phyloP scores from a whole-genome alignment of 345 rosid genomes.

The Ceriops zippeliana region DNA sequence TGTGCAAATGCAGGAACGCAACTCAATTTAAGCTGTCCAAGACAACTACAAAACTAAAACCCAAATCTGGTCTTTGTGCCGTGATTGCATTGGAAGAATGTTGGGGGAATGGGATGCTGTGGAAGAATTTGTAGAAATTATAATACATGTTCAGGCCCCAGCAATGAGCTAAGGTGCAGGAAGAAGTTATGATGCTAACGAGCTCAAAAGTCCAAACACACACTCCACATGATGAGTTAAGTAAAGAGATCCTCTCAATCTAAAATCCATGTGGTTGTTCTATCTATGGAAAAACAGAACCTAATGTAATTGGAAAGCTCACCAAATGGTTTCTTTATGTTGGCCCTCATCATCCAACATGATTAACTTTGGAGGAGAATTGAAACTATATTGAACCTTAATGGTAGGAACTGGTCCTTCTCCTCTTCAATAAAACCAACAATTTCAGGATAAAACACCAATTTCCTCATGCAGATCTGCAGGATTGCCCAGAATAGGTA shows the following conservation, averaged over 20 bases:
- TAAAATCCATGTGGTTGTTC: neutral
- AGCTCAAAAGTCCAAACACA: no score
- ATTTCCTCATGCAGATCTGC: constrained; percentile 92
- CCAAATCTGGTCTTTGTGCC: no score
- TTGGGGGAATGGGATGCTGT: no score
- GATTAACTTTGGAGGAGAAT: constrained; percentile 92
- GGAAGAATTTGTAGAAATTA: no score
- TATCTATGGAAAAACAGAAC: neutral
- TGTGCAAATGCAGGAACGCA: no score
- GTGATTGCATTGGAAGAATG: no score
- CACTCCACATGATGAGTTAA: no score
- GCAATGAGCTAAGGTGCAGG: no score
- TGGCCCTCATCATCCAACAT: constrained; percentile 79
- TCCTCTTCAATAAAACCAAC: constrained; percentile 90
- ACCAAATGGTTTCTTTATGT: constrained; percentile 29
- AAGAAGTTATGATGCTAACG: no score
- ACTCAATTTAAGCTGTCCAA: no score
- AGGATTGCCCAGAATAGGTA: constrained; percentile 73
- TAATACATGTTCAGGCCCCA: no score
- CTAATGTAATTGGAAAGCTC: neutral
- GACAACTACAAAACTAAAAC: no score
- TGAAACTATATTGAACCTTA: constrained; percentile 71
- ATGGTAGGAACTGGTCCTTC: constrained; percentile 62
- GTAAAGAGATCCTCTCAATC: neutral
- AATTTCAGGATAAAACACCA: constrained; percentile 89